phyloP scores from a whole-genome alignment of 345 rosid species.

The Combretum micranthum region DNA sequence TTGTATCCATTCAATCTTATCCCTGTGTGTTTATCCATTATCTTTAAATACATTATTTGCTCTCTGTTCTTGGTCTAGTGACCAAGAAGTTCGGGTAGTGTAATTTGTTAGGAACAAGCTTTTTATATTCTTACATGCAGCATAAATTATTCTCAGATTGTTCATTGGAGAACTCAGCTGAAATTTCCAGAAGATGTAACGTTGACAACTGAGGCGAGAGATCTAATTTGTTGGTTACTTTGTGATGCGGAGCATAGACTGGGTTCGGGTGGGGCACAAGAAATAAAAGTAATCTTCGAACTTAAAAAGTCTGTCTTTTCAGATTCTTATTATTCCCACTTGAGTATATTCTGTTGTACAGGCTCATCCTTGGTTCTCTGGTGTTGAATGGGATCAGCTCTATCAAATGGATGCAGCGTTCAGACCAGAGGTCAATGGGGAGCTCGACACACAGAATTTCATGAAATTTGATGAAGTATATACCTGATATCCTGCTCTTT shows the following conservation, averaged over 20 bases:
- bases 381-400: slow-evolving; percentile 72
- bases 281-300: slow-evolving; percentile 65
- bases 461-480: slow-evolving; percentile 97
- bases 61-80: slow-evolving; percentile 6
- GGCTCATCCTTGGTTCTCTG: slow-evolving; percentile 95
- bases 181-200: slow-evolving; percentile 78
- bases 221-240: slow-evolving; percentile 76
- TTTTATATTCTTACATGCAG: too few species aligned
- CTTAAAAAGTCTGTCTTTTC: slow-evolving; percentile 9
- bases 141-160: slow-evolving; percentile 40
- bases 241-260: slow-evolving; percentile 88
- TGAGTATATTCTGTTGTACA: slow-evolving; percentile 22
- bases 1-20: too few species aligned
- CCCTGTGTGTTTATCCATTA: too few species aligned
- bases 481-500: slow-evolving; percentile 8
- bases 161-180: slow-evolving; percentile 85
- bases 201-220: slow-evolving; percentile 69
- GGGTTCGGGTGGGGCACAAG: slow-evolving; percentile 78
- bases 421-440: slow-evolving; percentile 90
- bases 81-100: not conserved
- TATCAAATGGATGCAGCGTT: slow-evolving; percentile 94
- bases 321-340: slow-evolving; percentile 6
- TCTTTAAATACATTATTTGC: too few species aligned
- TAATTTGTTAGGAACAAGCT: too few species aligned
- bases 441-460: slow-evolving; percentile 90